Conservation (phyloP, 352 stramenopile species). For the Phytophthora constricta region DNA sequence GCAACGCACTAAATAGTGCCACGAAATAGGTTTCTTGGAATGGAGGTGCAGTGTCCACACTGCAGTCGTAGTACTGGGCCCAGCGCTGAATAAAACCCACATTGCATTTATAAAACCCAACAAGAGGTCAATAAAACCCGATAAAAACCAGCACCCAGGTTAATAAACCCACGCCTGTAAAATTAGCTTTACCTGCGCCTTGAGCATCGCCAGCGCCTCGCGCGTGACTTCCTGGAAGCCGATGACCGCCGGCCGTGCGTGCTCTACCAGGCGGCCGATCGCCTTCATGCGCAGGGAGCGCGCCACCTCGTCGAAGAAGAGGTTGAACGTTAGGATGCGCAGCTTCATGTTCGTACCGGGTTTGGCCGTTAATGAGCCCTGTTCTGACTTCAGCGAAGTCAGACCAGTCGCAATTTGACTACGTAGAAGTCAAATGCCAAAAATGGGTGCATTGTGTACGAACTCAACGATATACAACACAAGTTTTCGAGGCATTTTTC, state of each 20-base stretch:
- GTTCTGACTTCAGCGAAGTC: background rate
- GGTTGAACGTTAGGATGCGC: slow-evolving; percentile 76
- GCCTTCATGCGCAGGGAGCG: slow-evolving; percentile 68
- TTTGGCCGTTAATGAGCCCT: background rate
- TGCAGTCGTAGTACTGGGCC: slow-evolving; percentile 83
- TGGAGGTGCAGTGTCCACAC: slow-evolving; percentile 63
- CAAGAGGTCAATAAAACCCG: background rate
- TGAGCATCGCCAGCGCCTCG: slow-evolving; percentile 63
- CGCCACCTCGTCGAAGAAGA: slow-evolving; percentile 76
- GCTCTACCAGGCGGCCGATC: slow-evolving; percentile 59
- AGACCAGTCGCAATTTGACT: too few relatives aligned
- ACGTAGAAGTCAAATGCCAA: too few relatives aligned
- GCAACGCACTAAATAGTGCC: slow-evolving; percentile 78
- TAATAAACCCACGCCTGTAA: background rate
- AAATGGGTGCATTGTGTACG: too few relatives aligned
- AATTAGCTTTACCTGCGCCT: slow-evolving; percentile 34
- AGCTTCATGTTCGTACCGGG: slow-evolving; percentile 47
- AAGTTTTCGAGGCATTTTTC: too few relatives aligned
- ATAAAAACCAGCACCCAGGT: background rate
- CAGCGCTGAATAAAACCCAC: slow-evolving; percentile 40
- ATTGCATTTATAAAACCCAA: too few relatives aligned
- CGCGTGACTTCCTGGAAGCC: slow-evolving; percentile 84
- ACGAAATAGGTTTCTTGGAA: slow-evolving; percentile 83
- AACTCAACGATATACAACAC: too few relatives aligned
- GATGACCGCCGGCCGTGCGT: slow-evolving; percentile 63